phyloP scores from a whole-genome alignment of 495 filamentous ascomycete genomes.

The Lichina pygmaea region DNA sequence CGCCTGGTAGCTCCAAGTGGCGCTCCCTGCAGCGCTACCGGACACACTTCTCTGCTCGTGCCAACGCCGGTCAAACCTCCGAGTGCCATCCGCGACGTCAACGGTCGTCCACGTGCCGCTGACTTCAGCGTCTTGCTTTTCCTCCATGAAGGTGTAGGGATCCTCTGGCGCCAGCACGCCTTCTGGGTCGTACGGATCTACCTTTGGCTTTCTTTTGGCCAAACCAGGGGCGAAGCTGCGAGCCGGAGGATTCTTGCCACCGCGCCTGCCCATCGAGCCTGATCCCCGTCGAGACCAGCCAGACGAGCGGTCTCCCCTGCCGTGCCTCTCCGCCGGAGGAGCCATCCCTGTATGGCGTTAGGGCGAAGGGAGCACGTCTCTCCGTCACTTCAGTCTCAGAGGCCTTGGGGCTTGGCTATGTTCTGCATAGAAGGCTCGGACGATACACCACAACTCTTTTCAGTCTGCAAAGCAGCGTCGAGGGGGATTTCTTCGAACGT shows the following conservation, averaged over 20 bases:
- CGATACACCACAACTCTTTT: too few relatives aligned
- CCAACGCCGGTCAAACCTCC: not conserved
- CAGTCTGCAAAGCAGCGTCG: too few relatives aligned
- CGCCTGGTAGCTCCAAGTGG: not conserved
- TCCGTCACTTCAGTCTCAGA: not conserved
- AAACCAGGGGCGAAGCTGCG: slow-evolving; percentile 2
- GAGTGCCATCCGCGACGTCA: not conserved
- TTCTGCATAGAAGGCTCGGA: too few relatives aligned
- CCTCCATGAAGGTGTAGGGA: not conserved
- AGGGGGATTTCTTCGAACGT: too few relatives aligned
- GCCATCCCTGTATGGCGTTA: not conserved
- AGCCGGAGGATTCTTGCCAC: not conserved
- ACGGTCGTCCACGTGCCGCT: slow-evolving; percentile 1
- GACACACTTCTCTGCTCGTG: not conserved
- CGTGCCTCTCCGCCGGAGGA: too few relatives aligned
- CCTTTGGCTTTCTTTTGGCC: slow-evolving; percentile 1
- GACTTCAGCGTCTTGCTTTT: not conserved
- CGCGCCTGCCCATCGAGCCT: too few relatives aligned
- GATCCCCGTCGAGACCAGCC: too few relatives aligned
- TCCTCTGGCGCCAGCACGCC: not conserved
- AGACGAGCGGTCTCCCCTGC: too few relatives aligned
- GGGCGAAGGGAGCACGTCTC: too few relatives aligned
- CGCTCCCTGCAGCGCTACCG: not conserved
- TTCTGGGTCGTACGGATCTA: slow-evolving; percentile 1
- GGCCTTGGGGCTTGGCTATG: too few relatives aligned